Conservation (phyloP, 495 filamentous ascomycete species). For the Xylaria acuta region DNA sequence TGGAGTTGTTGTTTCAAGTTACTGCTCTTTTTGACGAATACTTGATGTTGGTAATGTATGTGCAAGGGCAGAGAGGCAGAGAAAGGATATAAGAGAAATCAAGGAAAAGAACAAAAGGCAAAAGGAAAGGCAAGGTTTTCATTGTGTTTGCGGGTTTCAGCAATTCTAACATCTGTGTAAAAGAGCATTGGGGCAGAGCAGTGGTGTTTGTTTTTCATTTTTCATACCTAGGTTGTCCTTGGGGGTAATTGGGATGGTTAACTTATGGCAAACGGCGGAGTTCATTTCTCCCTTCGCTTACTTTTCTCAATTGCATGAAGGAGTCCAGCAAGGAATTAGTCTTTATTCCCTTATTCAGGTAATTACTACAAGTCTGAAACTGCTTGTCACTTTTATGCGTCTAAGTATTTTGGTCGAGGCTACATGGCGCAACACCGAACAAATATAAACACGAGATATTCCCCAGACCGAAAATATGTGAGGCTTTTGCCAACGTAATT, state of each 20-base stretch:
- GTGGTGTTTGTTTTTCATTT: slow-evolving; percentile 23
- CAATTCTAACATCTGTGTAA: slow-evolving; percentile 20
- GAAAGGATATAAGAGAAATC: slow-evolving; percentile 7
- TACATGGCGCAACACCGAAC: background rate
- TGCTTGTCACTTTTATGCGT: background rate
- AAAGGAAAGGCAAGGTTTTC: slow-evolving; percentile 6
- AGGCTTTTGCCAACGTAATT: background rate
- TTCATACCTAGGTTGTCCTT: slow-evolving; percentile 25
- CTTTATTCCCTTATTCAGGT: slow-evolving; percentile 6
- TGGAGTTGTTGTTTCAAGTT: slow-evolving; percentile 23
- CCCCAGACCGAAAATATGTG: background rate
- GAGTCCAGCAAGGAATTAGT: slow-evolving; percentile 34
- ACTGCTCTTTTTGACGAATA: slow-evolving; percentile 15
- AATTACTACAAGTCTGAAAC: slow-evolving; percentile 10
- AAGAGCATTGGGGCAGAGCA: slow-evolving; percentile 29
- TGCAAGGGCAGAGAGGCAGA: background rate
- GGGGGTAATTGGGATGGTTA: slow-evolving; percentile 28
- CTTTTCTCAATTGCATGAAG: slow-evolving; percentile 29
- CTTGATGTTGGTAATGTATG: slow-evolving; percentile 24
- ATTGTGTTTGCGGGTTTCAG: slow-evolving; percentile 14
- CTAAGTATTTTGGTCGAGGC: slow-evolving; percentile 1
- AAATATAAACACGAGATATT: slow-evolving; percentile 14
- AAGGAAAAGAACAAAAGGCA: slow-evolving; percentile 1
- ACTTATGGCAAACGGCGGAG: slow-evolving; percentile 31
- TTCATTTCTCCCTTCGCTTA: slow-evolving; percentile 18